Evolutionary conservation across 2,329 filamentous ascomycete species (phyloP).

Genomic region (Aspergillus neotritici): DNA sequence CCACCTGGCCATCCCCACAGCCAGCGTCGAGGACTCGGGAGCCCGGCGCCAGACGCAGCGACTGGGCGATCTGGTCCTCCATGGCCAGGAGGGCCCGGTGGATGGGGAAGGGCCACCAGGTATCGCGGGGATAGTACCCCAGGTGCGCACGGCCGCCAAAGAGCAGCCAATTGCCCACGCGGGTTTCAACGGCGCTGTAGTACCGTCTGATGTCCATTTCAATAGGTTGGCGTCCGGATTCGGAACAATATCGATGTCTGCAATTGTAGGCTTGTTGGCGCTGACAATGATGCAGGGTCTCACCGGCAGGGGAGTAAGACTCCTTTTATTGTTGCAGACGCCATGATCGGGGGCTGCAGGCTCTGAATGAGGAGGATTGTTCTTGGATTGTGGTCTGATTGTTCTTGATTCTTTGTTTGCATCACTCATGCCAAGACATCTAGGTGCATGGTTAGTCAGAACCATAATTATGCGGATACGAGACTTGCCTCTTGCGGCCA

Average conservation of each 20-base stretch:
- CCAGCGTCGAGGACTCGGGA: slow-evolving; percentile 48
- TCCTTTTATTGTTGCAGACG: too few relatives aligned
- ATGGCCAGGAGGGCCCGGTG: slow-evolving; percentile 40
- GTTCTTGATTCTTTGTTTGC: neutral
- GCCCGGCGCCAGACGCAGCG: slow-evolving; percentile 34
- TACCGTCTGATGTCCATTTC: slow-evolving; percentile 5
- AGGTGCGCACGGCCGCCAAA: slow-evolving; percentile 48
- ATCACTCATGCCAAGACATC: neutral
- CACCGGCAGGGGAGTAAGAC: too few relatives aligned
- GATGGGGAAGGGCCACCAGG: slow-evolving; percentile 47
- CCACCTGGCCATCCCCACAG: slow-evolving; percentile 48
- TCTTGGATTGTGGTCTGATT: neutral
- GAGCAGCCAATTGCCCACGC: slow-evolving; percentile 23
- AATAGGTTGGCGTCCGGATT: too few relatives aligned
- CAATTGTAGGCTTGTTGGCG: too few relatives aligned
- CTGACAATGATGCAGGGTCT: too few relatives aligned
- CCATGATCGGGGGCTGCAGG: neutral
- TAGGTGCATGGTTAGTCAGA: too few relatives aligned
- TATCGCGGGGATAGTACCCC: slow-evolving; percentile 42
- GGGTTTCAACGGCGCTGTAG: slow-evolving; percentile 7
- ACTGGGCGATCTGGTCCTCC: slow-evolving; percentile 45
- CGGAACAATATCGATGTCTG: too few relatives aligned
- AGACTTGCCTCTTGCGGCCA: slow-evolving; percentile 1
- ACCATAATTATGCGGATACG: neutral
- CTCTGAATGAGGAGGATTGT: neutral